Evolutionary conservation across 139 green algal genomes (phyloP).

Genomic region (Micractinium sp.): DNA sequence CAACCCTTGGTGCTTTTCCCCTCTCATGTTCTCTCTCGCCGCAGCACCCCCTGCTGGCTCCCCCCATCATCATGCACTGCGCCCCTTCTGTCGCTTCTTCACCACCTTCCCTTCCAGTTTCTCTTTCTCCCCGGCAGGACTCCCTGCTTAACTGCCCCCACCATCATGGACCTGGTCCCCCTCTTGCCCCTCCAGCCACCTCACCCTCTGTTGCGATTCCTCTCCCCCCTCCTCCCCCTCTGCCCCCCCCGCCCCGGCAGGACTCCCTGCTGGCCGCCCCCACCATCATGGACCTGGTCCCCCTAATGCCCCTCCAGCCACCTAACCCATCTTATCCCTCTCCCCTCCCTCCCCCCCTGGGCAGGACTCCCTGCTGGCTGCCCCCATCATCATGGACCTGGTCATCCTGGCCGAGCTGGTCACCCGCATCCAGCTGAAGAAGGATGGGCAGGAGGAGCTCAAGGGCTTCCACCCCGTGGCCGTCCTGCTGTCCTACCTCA

Average conservation of each 20-base stretch:
- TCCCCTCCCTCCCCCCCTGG: not conserved
- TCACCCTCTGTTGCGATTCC: too few relatives aligned
- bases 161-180: constrained; percentile 98
- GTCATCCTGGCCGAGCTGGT: constrained; percentile 96
- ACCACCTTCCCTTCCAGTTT: too few relatives aligned
- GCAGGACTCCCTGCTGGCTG: constrained; percentile 94
- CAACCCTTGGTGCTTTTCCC: too few relatives aligned
- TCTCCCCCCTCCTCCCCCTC: too few relatives aligned
- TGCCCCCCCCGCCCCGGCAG: constrained; percentile 27
- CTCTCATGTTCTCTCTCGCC: too few relatives aligned
- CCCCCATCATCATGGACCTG: constrained; percentile 98
- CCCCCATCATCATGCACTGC: constrained; percentile 98
- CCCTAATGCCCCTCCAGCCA: constrained; percentile 60
- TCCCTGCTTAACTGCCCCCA: constrained; percentile 95
- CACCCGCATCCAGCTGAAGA: constrained; percentile 89
- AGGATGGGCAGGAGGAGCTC: constrained; percentile 78
- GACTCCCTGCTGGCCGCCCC: constrained; percentile 97
- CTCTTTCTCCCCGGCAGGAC: constrained; percentile 74
- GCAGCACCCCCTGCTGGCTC: constrained; percentile 94
- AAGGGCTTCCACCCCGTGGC: constrained; percentile 93
- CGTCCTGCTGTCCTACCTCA: constrained; percentile 94
- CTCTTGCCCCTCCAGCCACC: too few relatives aligned
- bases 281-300: constrained; percentile 98
- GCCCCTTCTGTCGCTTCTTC: too few relatives aligned
- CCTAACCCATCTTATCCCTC: not conserved